Percentiles rank a stretch among this genome's conserved stretches.
Evolutionary conservation across 2,329 filamentous ascomycete species (phyloP).

Genomic region (Alternaria consortialis): DNA sequence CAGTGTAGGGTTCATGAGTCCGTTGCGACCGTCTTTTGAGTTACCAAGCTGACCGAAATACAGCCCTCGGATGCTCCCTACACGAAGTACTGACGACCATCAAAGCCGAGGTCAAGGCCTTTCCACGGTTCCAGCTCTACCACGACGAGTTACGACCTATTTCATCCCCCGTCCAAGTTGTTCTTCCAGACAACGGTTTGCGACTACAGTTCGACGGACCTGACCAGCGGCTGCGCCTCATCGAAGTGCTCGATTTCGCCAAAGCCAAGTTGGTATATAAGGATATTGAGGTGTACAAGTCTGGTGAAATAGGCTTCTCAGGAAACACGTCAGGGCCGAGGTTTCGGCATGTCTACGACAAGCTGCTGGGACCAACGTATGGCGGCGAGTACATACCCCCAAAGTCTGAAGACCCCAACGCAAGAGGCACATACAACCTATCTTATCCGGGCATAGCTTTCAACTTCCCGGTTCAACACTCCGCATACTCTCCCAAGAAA

Average conservation of each 20-base stretch:
- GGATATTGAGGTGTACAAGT: constrained; percentile 78
- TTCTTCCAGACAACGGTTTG: constrained; percentile 84
- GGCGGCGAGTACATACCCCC: constrained; percentile 88
- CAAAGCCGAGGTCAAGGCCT: constrained; percentile 84
- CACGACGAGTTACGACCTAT: constrained; percentile 82
- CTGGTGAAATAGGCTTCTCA: constrained; percentile 47
- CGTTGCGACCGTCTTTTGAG: constrained; percentile 5
- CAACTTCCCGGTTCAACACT: constrained; percentile 80
- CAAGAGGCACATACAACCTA: constrained; percentile 81
- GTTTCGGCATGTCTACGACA: constrained; percentile 90
- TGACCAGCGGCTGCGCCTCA: constrained; percentile 87
- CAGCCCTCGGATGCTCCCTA: constrained; percentile 88
- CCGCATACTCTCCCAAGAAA: constrained; percentile 76
- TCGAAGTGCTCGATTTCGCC: constrained; percentile 90
- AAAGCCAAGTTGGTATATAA: constrained; percentile 87
- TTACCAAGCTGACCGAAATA: constrained; percentile 26
- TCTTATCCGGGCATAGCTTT: constrained; percentile 96
- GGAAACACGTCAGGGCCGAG: constrained; percentile 68
- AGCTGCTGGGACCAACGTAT: constrained; percentile 92
- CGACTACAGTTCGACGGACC: constrained; percentile 92
- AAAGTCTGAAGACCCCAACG: constrained; percentile 58
- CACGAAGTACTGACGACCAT: constrained; percentile 88
- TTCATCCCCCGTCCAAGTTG: constrained; percentile 75
- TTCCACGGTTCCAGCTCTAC: constrained; percentile 82
- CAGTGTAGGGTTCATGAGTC: constrained; percentile 54